Evolutionary conservation across 768 basidiomycete species (phyloP), one percentile per base, ranked within the genome.

Genomic region (Baorangia bicolor): DNA sequence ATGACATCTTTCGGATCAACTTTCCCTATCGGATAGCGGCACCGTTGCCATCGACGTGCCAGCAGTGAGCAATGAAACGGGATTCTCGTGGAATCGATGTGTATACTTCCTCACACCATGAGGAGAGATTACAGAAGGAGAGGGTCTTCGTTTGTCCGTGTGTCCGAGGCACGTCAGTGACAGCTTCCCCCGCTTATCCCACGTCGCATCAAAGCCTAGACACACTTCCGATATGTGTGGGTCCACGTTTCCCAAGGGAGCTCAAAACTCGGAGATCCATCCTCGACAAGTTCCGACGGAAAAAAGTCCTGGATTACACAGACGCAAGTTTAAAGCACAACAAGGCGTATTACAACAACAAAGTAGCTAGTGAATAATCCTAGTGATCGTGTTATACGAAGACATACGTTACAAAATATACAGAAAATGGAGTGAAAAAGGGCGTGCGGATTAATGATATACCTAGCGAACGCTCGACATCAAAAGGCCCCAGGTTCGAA

Each of bases 401-500:
- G 21, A 21, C 39, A 34, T 69, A 64, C 44, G 25, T 46, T 69
- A 67, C 47, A 64, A 16, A 46, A 68, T 65, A 68, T 56, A 64
- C 53, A 58, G 3, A 37, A 53, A 34, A 16, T 11, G 23, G 28
- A 28, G 25, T 23, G 47, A 27, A 18, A 14, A 33, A 30, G 37
- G 42, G n/a, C 13, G 33, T 13, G 33, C 20, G 41, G 27, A 41
- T 23, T 6, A 20, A 60, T 35, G 34, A 31, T 11, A 55, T 46
- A 43, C 40, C 37, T 48, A 33, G n/a, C 20, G 16, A 56, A 21
- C 13, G n/a, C 9, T 46, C 25, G 51, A 27, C 14, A 34, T 66
- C 41, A 70, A 30, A 72, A 69, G 10, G 30, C 57, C 2, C 65
- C 69, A 9, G 60, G 51, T 47, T 62, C 56, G 48, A 72, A 72